Evolutionary conservation across 2,329 filamentous ascomycete species (phyloP).

Genomic region (Pseudocercospora pini-densiflorae): DNA sequence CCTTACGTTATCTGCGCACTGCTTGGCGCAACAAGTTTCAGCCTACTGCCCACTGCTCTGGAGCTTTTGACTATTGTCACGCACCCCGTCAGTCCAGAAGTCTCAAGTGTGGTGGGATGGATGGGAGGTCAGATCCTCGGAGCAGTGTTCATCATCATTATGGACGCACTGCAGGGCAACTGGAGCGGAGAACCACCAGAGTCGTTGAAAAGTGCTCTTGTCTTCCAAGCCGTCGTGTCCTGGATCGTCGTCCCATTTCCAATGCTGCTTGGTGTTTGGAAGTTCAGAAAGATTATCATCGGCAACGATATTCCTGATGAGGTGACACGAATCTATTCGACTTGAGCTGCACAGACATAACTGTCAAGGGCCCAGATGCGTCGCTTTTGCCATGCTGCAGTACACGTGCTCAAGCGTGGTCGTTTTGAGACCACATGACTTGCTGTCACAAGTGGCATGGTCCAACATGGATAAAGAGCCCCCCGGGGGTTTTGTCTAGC

Average conservation of each 20-base stretch:
- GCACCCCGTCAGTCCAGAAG: slow-evolving; percentile 83
- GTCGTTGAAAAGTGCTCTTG: slow-evolving; percentile 75
- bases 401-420: not conserved
- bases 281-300: slow-evolving; percentile 38
- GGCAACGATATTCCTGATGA: slow-evolving; percentile 7
- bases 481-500: not conserved
- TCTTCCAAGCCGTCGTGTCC: slow-evolving; percentile 78
- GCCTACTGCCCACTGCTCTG: slow-evolving; percentile 79
- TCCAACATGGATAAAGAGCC: not conserved
- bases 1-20: slow-evolving; percentile 77
- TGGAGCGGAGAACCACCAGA: slow-evolving; percentile 40
- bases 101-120: slow-evolving; percentile 85
- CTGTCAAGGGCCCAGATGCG: not conserved
- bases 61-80: slow-evolving; percentile 88
- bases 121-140: slow-evolving; percentile 83
- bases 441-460: not conserved
- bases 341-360: not conserved
- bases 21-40: slow-evolving; percentile 80
- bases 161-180: slow-evolving; percentile 69
- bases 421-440: no score
- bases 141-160: slow-evolving; percentile 80
- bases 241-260: slow-evolving; percentile 62
- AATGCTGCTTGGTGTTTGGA: slow-evolving; percentile 26
- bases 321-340: not conserved
- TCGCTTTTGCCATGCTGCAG: not conserved